Conservation (phyloP, 1,139 yeast genomes). For the Blastobotrys raffinosifermentans region DNA sequence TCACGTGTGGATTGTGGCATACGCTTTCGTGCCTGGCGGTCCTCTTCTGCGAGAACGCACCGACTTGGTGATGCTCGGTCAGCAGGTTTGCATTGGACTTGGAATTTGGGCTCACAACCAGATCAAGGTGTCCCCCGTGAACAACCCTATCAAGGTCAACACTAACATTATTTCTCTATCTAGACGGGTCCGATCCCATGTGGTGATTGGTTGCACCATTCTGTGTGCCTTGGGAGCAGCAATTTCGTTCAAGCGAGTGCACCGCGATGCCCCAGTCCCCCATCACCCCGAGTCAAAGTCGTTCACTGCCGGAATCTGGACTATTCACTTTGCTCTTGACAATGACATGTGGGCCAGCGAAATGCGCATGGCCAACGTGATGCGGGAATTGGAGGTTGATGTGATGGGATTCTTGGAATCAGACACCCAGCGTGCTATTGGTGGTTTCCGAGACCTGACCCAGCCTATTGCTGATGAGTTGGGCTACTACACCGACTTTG, state of each 20-base stretch:
- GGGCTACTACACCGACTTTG: constrained; percentile 92
- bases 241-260: constrained; percentile 55
- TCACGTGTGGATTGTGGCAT: constrained; percentile 96
- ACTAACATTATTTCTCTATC: constrained; percentile 19
- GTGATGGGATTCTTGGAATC: constrained; percentile 86
- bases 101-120: constrained; percentile 28
- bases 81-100: constrained; percentile 43
- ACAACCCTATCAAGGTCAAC: constrained; percentile 17
- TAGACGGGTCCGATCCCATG: constrained; percentile 26
- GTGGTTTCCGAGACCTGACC: constrained; percentile 92
- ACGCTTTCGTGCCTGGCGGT: constrained; percentile 97
- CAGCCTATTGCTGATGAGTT: constrained; percentile 88
- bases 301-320: constrained; percentile 96
- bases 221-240: constrained; percentile 32
- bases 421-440: constrained; percentile 88
- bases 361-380: constrained; percentile 76
- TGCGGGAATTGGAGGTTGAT: constrained; percentile 81
- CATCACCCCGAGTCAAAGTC: constrained; percentile 69
- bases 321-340: constrained; percentile 93
- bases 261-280: constrained; percentile 57
- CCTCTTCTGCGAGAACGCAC: constrained; percentile 80
- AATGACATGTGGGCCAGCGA: constrained; percentile 99
- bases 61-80: constrained; percentile 57
- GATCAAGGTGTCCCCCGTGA: constrained; percentile 18
- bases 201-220: constrained; percentile 24